A percentile compares a stretch with the other conserved stretches of the same genome.
Evolutionary conservation across 2,329 filamentous ascomycete species (phyloP).

Genomic region (Emmonsiellopsis sp.): DNA sequence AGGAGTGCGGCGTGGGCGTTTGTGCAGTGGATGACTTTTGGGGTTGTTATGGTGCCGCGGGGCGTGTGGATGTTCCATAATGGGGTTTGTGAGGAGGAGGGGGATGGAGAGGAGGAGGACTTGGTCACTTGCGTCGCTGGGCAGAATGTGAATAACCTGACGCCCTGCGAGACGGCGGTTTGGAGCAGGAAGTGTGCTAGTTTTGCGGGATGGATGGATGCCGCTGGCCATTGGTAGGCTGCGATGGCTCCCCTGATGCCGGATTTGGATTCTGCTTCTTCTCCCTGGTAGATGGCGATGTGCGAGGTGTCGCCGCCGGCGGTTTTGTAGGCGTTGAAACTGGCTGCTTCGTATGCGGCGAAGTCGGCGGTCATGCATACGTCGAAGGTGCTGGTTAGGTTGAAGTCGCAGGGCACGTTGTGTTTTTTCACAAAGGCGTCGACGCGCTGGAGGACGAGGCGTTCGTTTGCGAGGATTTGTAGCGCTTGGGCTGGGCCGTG

Average conservation of each 20-base stretch:
- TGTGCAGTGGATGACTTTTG: background rate
- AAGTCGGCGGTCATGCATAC: background rate
- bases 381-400: background rate
- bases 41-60: background rate
- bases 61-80: background rate
- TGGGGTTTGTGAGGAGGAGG: background rate
- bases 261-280: background rate
- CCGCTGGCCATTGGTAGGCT: background rate
- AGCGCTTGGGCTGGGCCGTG: background rate
- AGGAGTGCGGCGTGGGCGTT: background rate
- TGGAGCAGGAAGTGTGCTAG: background rate
- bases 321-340: background rate
- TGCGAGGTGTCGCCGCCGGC: background rate
- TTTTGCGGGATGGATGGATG: background rate
- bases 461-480: background rate
- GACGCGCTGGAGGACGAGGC: background rate
- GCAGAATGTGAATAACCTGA: background rate
- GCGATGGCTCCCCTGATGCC: background rate
- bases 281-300: background rate
- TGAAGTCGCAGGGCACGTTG: background rate
- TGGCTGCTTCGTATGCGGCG: background rate
- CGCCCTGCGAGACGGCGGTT: background rate
- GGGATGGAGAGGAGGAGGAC: too few species aligned
- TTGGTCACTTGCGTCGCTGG: background rate
- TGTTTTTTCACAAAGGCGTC: background rate